Evolutionary conservation across 495 filamentous ascomycete genomes (phyloP), one percentile per base, ranked within the genome.

Genomic region (Cryomyces antarcticus): DNA sequence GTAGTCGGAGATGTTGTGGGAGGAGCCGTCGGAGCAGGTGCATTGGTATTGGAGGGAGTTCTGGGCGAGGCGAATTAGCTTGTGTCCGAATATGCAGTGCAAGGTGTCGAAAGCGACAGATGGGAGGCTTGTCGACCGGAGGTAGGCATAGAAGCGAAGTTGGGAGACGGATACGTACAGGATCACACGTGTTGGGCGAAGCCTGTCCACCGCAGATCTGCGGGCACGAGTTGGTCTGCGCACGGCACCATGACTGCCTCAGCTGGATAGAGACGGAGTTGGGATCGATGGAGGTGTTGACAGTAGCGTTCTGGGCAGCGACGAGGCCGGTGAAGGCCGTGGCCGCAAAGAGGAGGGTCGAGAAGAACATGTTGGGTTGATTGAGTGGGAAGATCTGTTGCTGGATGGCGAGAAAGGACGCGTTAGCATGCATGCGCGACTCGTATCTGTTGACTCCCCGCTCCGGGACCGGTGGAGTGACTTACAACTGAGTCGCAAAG

Each of bases 1-100:
- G 60, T 72, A 79, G 42, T 55, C 54, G 28, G 55, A 51, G 48
- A 74, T 62, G 51, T 75, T 62, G 49, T 74, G 71, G 6, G 41
- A 46, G 13, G 54, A 63, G 41, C 66, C 69, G 51, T 73, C 66
- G 43, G 44, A 34, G 62, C 75, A 79, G 30, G 54, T 57, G 56
- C 75, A 79, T 46, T 49, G 53, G 59, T 63, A 78, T 12, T 53
- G 51, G 40, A 79, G 64, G 13, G 61, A 60, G 33, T 46, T 52
- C 73, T 75, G 44, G 28, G 27, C 11, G 28, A 9, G 37, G 5
- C 30, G 12, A 35, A 17, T 31, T 35, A 5, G 17, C 30, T 46
- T 37, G 42, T 35, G 33, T 7, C 33, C 33, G 33, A 12, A 35
- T 7, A 42, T 6, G 31, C 7, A 10, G 13, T 42, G 29, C 6